Evolutionary conservation across 306 rosid species (phyloP).

Genomic region (Gleditsia sinensis): DNA sequence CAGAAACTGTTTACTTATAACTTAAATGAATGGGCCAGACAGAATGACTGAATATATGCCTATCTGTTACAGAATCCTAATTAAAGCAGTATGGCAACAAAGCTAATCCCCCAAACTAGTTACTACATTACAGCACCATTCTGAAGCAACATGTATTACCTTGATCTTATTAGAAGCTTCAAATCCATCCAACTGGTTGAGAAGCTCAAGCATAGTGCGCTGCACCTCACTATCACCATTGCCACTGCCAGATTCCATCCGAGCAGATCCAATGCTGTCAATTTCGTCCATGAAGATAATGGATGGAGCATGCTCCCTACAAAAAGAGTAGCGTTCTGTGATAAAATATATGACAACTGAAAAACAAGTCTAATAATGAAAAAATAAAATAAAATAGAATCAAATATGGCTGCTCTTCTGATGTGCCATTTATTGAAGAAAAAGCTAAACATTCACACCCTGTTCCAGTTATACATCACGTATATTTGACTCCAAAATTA

Average conservation of each 20-base stretch:
- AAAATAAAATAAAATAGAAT: background rate
- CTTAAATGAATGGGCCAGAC: background rate
- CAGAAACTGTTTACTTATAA: background rate
- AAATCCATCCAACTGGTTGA: conserved; percentile 98
- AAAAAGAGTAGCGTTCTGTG: conserved; percentile 15
- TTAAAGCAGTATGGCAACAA: background rate
- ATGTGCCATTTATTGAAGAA: background rate
- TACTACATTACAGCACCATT: background rate
- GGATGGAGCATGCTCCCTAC: conserved; percentile 99
- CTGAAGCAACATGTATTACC: conserved; percentile 44
- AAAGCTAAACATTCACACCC: background rate
- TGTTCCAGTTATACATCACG: conserved; percentile 1
- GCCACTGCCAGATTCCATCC: conserved; percentile 99
- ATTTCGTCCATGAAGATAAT: conserved; percentile 99
- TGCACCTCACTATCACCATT: conserved; percentile 99
- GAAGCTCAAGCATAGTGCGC: conserved; percentile 99
- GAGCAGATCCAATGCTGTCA: conserved; percentile 98
- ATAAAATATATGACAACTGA: conserved; percentile 12
- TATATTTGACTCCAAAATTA: conserved; percentile 4
- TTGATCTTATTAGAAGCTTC: conserved; percentile 99
- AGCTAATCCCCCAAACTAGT: background rate
- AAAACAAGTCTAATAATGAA: conserved; percentile 8
- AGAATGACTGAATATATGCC: background rate
- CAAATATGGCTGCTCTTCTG: background rate
- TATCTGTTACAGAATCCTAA: conserved; percentile 1